These are phyloP conservation scores for Termitomyces heimii DNA, from an alignment of 768 basidiomycete genomes.

Conservation along the genomic window DNA sequence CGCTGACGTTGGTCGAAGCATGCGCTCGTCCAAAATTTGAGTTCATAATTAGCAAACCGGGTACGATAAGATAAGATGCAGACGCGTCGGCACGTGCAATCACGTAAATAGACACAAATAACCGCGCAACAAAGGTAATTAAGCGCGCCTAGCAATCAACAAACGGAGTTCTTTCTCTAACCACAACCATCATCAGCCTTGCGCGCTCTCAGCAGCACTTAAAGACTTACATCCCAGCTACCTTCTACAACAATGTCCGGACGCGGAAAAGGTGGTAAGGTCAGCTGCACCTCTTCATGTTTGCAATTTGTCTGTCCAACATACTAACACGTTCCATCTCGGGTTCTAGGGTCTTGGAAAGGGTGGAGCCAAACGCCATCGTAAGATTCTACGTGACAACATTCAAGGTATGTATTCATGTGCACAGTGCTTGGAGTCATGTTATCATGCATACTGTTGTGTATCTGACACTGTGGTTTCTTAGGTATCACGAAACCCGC, in stretches of 20 bases:
- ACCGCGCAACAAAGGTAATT: conserved; percentile 31
- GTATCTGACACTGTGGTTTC: neutral
- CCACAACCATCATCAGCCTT: conserved; percentile 26
- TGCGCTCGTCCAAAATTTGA: neutral
- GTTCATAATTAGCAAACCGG: neutral
- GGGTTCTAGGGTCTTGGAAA: conserved; percentile 65
- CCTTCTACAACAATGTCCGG: conserved; percentile 51
- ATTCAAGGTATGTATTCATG: conserved; percentile 43
- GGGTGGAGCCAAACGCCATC: conserved; percentile 79
- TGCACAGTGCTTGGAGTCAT: neutral
- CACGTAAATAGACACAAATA: conserved; percentile 37
- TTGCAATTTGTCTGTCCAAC: neutral
- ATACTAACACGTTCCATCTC: neutral
- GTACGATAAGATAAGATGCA: neutral
- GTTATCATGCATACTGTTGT: neutral
- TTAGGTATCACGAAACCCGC: conserved; percentile 74
- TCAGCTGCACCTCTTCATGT: conserved; percentile 8
- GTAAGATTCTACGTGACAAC: conserved; percentile 77
- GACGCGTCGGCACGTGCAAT: conserved; percentile 8
- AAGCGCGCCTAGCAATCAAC: conserved; percentile 29
- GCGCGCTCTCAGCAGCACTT: conserved; percentile 1
- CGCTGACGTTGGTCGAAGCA: conserved; percentile 1
- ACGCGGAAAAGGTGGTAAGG: conserved; percentile 83
- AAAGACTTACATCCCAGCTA: conserved; percentile 8
- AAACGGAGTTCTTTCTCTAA: conserved; percentile 20